These are phyloP conservation scores for Coniosporium tulheliwenetii DNA, from an alignment of 2,329 filamentous ascomycete species.

Conservation along the genomic window DNA sequence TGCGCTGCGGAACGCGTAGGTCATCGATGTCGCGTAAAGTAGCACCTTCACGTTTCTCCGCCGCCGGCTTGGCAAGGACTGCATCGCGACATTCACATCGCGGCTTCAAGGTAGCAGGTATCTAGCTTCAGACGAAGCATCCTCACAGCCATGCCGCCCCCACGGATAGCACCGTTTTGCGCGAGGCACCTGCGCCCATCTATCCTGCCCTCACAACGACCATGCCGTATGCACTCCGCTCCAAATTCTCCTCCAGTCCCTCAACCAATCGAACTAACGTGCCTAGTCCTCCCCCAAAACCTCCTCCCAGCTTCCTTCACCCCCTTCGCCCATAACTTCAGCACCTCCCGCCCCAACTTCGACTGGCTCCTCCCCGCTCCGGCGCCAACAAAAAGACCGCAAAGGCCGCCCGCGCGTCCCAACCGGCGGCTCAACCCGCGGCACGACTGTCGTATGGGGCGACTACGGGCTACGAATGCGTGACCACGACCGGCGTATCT, in stretches of 20 bases:
- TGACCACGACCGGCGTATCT: constrained; percentile 85
- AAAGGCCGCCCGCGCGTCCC: constrained; percentile 80
- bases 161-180: constrained; percentile 18
- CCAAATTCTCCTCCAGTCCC: too few relatives aligned
- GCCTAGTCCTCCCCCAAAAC: constrained; percentile 6
- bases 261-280: not conserved
- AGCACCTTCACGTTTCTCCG: too few relatives aligned
- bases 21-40: too few relatives aligned
- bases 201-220: not conserved
- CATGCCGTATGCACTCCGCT: not conserved
- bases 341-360: constrained; percentile 6
- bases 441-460: constrained; percentile 91
- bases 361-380: constrained; percentile 71
- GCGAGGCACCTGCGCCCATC: constrained; percentile 13
- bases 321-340: constrained; percentile 6
- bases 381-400: constrained; percentile 68
- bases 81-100: too few relatives aligned
- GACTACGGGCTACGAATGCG: constrained; percentile 89
- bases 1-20: constrained; percentile 1
- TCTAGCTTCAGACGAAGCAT: too few relatives aligned
- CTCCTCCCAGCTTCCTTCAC: constrained; percentile 3
- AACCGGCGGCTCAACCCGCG: constrained; percentile 80
- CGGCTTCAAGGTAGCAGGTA: too few relatives aligned
- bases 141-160: constrained; percentile 20
- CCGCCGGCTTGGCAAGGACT: too few relatives aligned